Conservation (phyloP, 2,329 filamentous ascomycete genomes). For the Colletotrichum horii region DNA sequence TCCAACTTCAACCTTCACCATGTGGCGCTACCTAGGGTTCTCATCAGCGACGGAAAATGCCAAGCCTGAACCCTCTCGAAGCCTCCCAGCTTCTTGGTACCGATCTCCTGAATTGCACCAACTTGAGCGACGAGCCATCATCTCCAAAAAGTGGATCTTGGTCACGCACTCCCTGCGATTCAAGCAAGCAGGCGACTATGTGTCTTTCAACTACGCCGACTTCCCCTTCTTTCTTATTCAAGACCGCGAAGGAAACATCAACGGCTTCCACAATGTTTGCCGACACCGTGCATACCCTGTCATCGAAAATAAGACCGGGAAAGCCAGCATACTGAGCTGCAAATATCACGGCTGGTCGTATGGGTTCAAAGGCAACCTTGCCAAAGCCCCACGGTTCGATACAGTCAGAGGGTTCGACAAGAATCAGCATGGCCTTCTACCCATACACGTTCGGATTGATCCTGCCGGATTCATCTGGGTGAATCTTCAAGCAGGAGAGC, state of each 20-base stretch:
- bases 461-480: slow-evolving; percentile 53
- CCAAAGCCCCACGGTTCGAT: slow-evolving; percentile 47
- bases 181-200: slow-evolving; percentile 22
- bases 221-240: slow-evolving; percentile 26
- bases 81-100: slow-evolving; percentile 30
- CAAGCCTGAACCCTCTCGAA: slow-evolving; percentile 18
- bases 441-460: slow-evolving; percentile 51
- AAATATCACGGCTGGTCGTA: slow-evolving; percentile 54
- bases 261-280: slow-evolving; percentile 26
- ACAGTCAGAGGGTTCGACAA: slow-evolving; percentile 42
- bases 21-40: slow-evolving; percentile 14
- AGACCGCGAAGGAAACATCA: slow-evolving; percentile 24
- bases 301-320: slow-evolving; percentile 22
- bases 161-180: slow-evolving; percentile 26
- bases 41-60: not conserved
- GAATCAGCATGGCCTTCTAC: slow-evolving; percentile 31
- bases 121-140: slow-evolving; percentile 43
- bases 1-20: not conserved
- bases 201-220: slow-evolving; percentile 24
- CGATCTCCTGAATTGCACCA: slow-evolving; percentile 38
- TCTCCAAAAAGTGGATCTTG: slow-evolving; percentile 39
- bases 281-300: slow-evolving; percentile 26
- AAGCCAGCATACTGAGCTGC: slow-evolving; percentile 17
- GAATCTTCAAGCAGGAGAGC: slow-evolving; percentile 48
- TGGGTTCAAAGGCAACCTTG: slow-evolving; percentile 43